Evolutionary conservation across 2,329 filamentous ascomycete genomes (phyloP).

Genomic region (Gnomoniopsis smithogilvyi): DNA sequence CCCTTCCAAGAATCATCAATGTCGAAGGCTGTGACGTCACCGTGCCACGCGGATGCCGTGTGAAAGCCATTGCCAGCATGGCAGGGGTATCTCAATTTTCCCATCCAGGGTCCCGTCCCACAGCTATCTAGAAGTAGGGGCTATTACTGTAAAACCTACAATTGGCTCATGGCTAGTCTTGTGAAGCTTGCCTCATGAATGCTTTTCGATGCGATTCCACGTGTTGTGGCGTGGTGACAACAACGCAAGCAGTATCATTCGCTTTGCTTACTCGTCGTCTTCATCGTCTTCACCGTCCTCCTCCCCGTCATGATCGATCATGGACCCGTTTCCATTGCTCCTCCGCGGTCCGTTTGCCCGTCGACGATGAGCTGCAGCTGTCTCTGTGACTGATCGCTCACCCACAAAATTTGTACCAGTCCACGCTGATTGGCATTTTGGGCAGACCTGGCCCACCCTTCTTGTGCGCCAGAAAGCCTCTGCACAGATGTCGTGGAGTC

Average conservation of each 20-base stretch:
- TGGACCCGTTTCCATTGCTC: constrained; percentile 32
- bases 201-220: not conserved
- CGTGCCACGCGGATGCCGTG: not conserved
- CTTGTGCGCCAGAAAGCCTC: constrained; percentile 69
- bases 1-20: not conserved
- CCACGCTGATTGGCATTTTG: constrained; percentile 55
- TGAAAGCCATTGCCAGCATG: constrained; percentile 8
- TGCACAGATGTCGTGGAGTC: constrained; percentile 76
- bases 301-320: constrained; percentile 28
- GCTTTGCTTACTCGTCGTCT: constrained; percentile 16
- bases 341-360: constrained; percentile 28
- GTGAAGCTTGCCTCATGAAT: not conserved
- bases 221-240: not conserved
- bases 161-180: not conserved
- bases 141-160: not conserved
- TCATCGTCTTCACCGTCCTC: constrained; percentile 25
- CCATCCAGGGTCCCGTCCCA: not conserved
- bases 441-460: constrained; percentile 54
- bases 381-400: constrained; percentile 53
- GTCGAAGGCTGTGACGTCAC: constrained; percentile 12
- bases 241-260: not conserved
- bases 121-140: not conserved
- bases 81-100: constrained; percentile 15
- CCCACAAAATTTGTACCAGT: constrained; percentile 48
- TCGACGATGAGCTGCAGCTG: constrained; percentile 45